Percentiles rank a stretch among this genome's conserved stretches.
phyloP scores from a whole-genome alignment of 83 land plant species.

The Picea mariana region DNA sequence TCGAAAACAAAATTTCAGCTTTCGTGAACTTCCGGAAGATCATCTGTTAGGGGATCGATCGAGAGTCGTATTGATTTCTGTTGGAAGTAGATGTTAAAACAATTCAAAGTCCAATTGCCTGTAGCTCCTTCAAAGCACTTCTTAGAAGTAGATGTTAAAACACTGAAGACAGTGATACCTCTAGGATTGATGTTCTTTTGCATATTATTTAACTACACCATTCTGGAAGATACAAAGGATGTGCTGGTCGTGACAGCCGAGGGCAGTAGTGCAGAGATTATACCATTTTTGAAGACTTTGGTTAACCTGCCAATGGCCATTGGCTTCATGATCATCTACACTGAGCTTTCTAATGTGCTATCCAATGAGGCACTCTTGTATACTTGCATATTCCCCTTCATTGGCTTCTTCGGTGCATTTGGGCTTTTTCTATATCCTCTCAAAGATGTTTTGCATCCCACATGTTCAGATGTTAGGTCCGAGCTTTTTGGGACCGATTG shows the following conservation, averaged over 20 bases:
- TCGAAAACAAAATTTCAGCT: too few species aligned
- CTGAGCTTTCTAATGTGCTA: not conserved
- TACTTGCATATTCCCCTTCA: conserved; percentile 49
- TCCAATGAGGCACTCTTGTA: conserved; percentile 55
- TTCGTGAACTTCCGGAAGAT: too few species aligned
- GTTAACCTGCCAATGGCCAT: conserved; percentile 55
- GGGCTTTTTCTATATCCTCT: conserved; percentile 49
- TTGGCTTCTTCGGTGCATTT: conserved; percentile 12
- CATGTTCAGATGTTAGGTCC: too few species aligned
- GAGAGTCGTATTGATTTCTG: too few species aligned
- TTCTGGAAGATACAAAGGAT: conserved; percentile 23
- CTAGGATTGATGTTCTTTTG: conserved; percentile 65
- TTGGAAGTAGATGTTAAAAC: too few species aligned
- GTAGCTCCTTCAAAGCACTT: conserved; percentile 26
- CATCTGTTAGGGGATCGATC: too few species aligned
- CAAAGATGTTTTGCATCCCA: conserved; percentile 41
- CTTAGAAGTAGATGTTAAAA: conserved; percentile 68
- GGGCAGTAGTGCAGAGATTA: conserved; percentile 52
- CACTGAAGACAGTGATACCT: conserved; percentile 31
- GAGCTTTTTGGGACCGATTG: too few species aligned
- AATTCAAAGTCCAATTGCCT: too few species aligned
- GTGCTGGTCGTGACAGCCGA: conserved; percentile 43
- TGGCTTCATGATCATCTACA: conserved; percentile 53
- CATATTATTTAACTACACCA: conserved; percentile 58
- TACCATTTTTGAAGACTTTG: conserved; percentile 56